phyloP scores from a whole-genome alignment of 1,139 yeast genomes.

The Groenewaldozyma sp. region DNA sequence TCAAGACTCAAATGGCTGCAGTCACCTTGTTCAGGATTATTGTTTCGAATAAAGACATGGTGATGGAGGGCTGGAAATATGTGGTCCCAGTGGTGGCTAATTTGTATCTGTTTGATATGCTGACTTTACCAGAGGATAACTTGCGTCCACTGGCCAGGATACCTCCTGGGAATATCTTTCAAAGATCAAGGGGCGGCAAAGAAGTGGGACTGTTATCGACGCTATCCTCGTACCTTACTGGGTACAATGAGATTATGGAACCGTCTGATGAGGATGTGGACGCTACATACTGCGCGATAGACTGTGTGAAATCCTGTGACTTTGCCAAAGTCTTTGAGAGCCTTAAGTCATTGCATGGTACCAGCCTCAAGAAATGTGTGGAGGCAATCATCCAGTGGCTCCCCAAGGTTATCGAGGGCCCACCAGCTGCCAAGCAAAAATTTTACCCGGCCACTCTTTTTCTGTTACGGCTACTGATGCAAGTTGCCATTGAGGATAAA shows the following conservation, averaged over 20 bases:
- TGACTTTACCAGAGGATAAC: slow-evolving; percentile 21
- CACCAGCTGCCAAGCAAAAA: slow-evolving; percentile 15
- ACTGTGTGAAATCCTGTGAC: slow-evolving; percentile 65
- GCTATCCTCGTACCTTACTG: slow-evolving; percentile 83
- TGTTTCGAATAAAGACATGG: slow-evolving; percentile 44
- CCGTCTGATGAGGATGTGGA: slow-evolving; percentile 92
- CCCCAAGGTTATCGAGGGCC: slow-evolving; percentile 20
- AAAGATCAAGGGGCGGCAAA: slow-evolving; percentile 50
- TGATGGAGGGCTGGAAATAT: slow-evolving; percentile 47
- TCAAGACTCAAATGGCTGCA: slow-evolving; percentile 83
- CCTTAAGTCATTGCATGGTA: slow-evolving; percentile 12
- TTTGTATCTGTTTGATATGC: slow-evolving; percentile 63
- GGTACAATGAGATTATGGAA: slow-evolving; percentile 76
- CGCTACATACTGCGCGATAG: slow-evolving; percentile 69
- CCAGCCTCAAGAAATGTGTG: slow-evolving; percentile 9
- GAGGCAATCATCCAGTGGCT: slow-evolving; percentile 19
- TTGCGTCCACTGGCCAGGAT: slow-evolving; percentile 42
- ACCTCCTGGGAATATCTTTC: slow-evolving; percentile 55
- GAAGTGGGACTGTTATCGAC: slow-evolving; percentile 78
- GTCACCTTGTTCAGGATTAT: slow-evolving; percentile 76
- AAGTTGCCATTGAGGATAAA: slow-evolving; percentile 7
- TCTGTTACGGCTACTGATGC: slow-evolving; percentile 9
- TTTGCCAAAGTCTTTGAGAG: slow-evolving; percentile 42
- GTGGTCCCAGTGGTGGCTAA: slow-evolving; percentile 53
- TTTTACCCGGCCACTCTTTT: slow-evolving; percentile 18